Base-by-base conservation (phyloP, 768 basidiomycete genomes). In the Tubosaeta brunneosetosa region DNA sequence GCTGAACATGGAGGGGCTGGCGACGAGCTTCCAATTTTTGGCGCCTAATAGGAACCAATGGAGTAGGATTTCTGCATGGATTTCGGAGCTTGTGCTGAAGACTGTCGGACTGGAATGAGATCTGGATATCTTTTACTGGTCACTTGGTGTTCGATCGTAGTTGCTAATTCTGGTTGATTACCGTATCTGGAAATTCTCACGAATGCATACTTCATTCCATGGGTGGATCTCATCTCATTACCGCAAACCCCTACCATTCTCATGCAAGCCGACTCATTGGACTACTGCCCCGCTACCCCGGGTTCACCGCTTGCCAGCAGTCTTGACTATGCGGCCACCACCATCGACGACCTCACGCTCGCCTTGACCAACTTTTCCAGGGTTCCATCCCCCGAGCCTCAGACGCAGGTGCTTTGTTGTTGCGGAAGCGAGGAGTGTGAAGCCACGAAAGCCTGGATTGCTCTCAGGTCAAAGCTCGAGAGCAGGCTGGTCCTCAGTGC, bases 401-500 rank as follows among this genome's bases (percentile, higher is more conserved):
- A 74, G 27, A 63, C 71, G 34, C 60, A 75, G 32, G 59, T 81
- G 14, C 68, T 69, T 25, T 91, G 91, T 56, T 87, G 88, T 59
- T 88, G 89, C 65, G 77, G 76, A 25, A 71, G 67, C 48, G 82
- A 83, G 42, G 78, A 82, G 4, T 91, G 87, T 63, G 81, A 86
- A 59, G 78, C 83, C 44, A 73, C 80, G 40, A 78, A 72, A 67
- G 71, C 78, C 9, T 91, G 91, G 84, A 55, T 79, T 17, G 74
- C 74, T 33, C 72, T 82, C 48, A 90, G 86, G 72, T 74, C 81
- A 44, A 82, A 80, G 66, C 70, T 95, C 25, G 90, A 93, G 71
- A 83, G 78, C 54, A 74, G 88, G 51, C 74, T 97, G 56, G 81
- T 86, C 51, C 76, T 95, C 50, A 91, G 91, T 66, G 93, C 91